Evolutionary conservation across 2,329 filamentous ascomycete species (phyloP).

Genomic region (Aspergillus intermedius): DNA sequence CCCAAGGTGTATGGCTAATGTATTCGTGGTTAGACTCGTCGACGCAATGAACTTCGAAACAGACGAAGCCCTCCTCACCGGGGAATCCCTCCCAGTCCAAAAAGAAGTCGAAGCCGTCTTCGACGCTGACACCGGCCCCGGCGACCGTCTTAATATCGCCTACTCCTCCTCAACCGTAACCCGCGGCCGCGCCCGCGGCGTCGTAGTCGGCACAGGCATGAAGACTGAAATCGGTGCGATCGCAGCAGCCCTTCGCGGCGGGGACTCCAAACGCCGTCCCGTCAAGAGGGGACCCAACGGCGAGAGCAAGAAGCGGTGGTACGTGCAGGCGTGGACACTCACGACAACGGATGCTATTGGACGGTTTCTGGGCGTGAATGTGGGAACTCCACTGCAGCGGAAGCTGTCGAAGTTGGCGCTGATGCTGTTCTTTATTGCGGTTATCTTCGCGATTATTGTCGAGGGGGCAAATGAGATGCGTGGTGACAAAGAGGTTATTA

Average conservation of each 20-base stretch:
- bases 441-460: conserved; percentile 63
- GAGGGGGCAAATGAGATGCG: conserved; percentile 57
- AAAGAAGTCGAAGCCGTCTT: conserved; percentile 45
- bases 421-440: conserved; percentile 59
- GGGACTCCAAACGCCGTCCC: conserved; percentile 46
- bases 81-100: conserved; percentile 55
- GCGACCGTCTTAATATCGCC: conserved; percentile 56
- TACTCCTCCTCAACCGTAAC: conserved; percentile 59
- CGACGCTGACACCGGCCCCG: conserved; percentile 48
- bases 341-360: conserved; percentile 55
- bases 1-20: conserved; percentile 24
- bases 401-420: conserved; percentile 63
- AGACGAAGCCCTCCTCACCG: conserved; percentile 60
- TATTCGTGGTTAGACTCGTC: conserved; percentile 32
- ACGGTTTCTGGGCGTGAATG: conserved; percentile 60
- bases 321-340: conserved; percentile 45
- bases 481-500: conserved; percentile 54
- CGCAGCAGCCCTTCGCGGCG: conserved; percentile 56
- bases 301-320: conserved; percentile 48
- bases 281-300: conserved; percentile 48
- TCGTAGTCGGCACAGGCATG: conserved; percentile 58
- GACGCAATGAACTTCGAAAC: conserved; percentile 67
- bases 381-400: conserved; percentile 63
- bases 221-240: conserved; percentile 60
- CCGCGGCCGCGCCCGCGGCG: conserved; percentile 53